Evolutionary conservation across 768 basidiomycete genomes (phyloP), one percentile per base, ranked within the genome.

Genomic region (Lactarius tabidus): DNA sequence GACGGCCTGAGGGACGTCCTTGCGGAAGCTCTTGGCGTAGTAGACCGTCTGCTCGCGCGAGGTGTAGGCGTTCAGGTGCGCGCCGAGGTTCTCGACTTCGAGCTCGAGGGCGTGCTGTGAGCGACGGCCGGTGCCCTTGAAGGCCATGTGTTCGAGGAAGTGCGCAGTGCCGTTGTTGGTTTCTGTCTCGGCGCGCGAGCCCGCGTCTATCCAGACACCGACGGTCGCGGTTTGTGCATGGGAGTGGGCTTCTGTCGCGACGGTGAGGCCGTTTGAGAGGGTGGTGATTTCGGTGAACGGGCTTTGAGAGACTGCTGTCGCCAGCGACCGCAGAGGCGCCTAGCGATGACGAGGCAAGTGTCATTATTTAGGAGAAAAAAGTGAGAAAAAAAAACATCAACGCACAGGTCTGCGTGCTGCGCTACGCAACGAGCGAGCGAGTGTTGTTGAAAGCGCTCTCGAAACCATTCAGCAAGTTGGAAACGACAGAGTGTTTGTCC

Each of bases 11-110:
- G 87, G 83, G 14, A 98, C 92, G 75, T 98, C 97, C 82, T 95
- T 91, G 76, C 90, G 85, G 87, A 99, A 98, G 75, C 91, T 89
- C 84, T 98, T 98, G 72, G 96, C 96, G 74, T 98, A 98, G 82
- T 98, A 99, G 62, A 98, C 95, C 26, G 97, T 99, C 79, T 98
- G 96, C 79, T 99, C 97, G 67, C 97, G 86, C 29, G 95, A 97
- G 10, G 97, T 99, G 79, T 98, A 98, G 57, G 97, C 96, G 75
- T 98, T 98, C 63, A 99, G 79, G 76, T 98, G 95, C 20, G 95
- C 93, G 70, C 97, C 97, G 63, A 98, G 83, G 79, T 97, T 95
- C 80, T 99, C 97, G 28, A 98, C 96, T 77, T 98, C 95, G 63
- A 98, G 85, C 78, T 98, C 97, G 57, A 99, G 86, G 20, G 85